A percentile compares a stretch with the other conserved stretches of the same genome.
Conservation (phyloP, 2,329 filamentous ascomycete genomes). For the Aspergillus sp. region DNA sequence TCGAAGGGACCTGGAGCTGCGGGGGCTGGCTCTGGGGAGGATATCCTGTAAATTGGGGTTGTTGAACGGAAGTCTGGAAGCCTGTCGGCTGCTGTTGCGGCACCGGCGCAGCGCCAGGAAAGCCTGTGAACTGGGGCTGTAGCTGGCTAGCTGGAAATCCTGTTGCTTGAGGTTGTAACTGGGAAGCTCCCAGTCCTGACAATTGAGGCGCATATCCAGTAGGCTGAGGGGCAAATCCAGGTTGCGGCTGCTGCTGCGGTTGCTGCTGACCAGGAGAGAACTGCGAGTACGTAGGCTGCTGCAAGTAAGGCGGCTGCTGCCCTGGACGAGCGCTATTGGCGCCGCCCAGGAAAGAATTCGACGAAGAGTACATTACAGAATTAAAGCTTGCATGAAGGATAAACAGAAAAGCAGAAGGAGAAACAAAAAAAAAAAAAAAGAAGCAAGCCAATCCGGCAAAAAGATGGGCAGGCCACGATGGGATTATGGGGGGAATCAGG, state of each 20-base stretch:
- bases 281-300: conserved; percentile 44
- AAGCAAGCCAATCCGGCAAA: background rate
- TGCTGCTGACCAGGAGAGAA: conserved; percentile 42
- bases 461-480: conserved; percentile 10
- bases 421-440: conserved; percentile 19
- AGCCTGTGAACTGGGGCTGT: conserved; percentile 46
- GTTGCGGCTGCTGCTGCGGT: conserved; percentile 50
- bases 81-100: conserved; percentile 39
- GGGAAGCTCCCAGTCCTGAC: conserved; percentile 48
- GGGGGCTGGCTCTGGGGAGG: conserved; percentile 37
- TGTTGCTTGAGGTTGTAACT: conserved; percentile 64
- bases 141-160: conserved; percentile 53
- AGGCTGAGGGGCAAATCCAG: conserved; percentile 51
- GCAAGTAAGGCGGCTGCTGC: conserved; percentile 53
- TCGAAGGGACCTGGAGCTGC: conserved; percentile 39
- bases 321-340: conserved; percentile 69
- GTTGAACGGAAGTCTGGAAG: conserved; percentile 46
- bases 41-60: conserved; percentile 58
- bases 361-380: conserved; percentile 76
- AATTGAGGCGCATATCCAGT: conserved; percentile 53
- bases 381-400: conserved; percentile 20
- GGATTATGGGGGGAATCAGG: conserved; percentile 18
- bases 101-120: conserved; percentile 32
- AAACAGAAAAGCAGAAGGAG: conserved; percentile 14
- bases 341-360: conserved; percentile 79